Evolutionary conservation across 1,284 basidiomycete species (phyloP).

Genomic region (Cryptococcus deneoformans): DNA sequence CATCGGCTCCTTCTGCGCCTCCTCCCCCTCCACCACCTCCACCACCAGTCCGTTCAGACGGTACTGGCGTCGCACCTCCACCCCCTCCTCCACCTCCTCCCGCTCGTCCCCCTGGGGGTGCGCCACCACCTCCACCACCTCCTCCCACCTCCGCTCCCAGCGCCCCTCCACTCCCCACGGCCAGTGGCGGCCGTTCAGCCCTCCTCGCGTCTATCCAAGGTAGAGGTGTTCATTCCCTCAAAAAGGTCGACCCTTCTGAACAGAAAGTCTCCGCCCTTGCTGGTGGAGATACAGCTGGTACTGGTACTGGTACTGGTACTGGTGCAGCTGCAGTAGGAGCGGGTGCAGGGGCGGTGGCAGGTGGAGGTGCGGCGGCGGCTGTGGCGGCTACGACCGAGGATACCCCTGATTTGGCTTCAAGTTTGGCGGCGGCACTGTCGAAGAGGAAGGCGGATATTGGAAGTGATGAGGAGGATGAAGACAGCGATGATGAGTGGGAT

Average conservation of each 20-base stretch:
- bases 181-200: slow-evolving; percentile 55
- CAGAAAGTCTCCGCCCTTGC: slow-evolving; percentile 49
- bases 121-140: slow-evolving; percentile 73
- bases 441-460: slow-evolving; percentile 87
- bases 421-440: slow-evolving; percentile 63
- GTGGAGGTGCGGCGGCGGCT: slow-evolving; percentile 45
- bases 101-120: slow-evolving; percentile 72
- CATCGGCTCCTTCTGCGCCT: slow-evolving; percentile 22
- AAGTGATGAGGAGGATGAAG: slow-evolving; percentile 85
- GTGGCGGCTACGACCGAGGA: neutral
- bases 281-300: slow-evolving; percentile 47
- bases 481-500: slow-evolving; percentile 86
- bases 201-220: slow-evolving; percentile 67
- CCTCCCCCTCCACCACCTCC: slow-evolving; percentile 25
- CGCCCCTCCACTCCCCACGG: slow-evolving; percentile 44
- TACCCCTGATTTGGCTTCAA: slow-evolving; percentile 61
- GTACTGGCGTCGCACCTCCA: slow-evolving; percentile 24
- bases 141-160: slow-evolving; percentile 54
- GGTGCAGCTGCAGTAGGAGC: slow-evolving; percentile 44
- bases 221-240: slow-evolving; percentile 66
- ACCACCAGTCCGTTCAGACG: slow-evolving; percentile 7
- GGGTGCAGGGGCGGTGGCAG: slow-evolving; percentile 47
- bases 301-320: slow-evolving; percentile 14
- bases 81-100: slow-evolving; percentile 40
- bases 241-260: slow-evolving; percentile 56